Conservation (phyloP, 192 early-diverging fungal genomes). For the Podila verticillata region DNA sequence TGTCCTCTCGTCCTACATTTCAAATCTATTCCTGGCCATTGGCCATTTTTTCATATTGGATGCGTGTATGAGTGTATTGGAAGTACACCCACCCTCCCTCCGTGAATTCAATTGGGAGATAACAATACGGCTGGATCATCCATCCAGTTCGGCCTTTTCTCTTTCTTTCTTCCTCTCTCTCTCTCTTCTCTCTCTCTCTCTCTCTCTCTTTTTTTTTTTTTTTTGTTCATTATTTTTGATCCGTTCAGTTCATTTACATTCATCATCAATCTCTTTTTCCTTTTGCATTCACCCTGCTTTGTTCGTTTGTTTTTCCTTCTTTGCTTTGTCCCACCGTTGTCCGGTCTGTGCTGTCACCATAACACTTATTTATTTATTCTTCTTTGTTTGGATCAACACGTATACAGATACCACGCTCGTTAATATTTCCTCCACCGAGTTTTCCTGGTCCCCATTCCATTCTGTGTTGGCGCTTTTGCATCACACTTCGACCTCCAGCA, state of each 20-base stretch:
- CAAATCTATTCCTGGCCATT: too few relatives aligned
- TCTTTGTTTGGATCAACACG: neutral
- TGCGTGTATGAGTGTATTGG: too few relatives aligned
- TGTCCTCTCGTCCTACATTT: too few relatives aligned
- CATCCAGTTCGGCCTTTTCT: too few relatives aligned
- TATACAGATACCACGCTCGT: neutral
- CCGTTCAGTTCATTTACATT: neutral
- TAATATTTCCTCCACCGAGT: neutral
- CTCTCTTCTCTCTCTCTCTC: too few relatives aligned
- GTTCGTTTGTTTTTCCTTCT: neutral
- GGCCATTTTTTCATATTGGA: too few relatives aligned
- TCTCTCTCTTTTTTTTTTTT: neutral
- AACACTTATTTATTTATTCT: neutral
- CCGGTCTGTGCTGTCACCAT: neutral
- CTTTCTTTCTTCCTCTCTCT: too few relatives aligned
- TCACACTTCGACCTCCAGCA: neutral
- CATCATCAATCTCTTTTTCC: neutral
- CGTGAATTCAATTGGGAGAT: too few relatives aligned
- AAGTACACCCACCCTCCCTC: too few relatives aligned
- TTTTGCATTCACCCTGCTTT: neutral
- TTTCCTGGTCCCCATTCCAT: neutral
- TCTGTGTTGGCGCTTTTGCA: too few relatives aligned
- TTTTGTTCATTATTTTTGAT: neutral
- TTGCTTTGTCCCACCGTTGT: neutral
- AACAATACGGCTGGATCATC: too few relatives aligned